Base-by-base conservation (phyloP, 208 protist genomes). In the Leishmania martiniquensis region DNA sequence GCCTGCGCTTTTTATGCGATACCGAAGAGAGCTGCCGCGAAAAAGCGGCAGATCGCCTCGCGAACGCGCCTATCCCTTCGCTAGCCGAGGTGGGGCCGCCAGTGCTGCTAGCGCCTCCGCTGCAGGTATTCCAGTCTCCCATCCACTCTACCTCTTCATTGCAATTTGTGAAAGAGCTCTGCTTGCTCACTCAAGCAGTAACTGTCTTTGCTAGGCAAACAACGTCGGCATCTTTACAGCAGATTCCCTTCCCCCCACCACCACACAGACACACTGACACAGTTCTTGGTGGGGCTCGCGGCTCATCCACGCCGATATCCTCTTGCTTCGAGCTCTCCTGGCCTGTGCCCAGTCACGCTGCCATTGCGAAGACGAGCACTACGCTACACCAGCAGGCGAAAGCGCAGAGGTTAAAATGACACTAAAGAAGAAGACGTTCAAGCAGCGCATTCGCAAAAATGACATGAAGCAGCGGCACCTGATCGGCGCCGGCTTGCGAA, bases 371-470 rank as follows among this genome's bases (percentile, higher is more conserved):
- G 25, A 54, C 52, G 22, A 12, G 7, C 1, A 22, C 22, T 68
- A 25, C 42, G n/a, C 4, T 17, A 6, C 0, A 25, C 22, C 62
- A 29, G 6, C 39, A 13, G 5, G 22, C 37, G 55, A 52, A 44
- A 80, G 29, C 29, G 37, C 70, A 25, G 37, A n/a, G 25, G 0
- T 29, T 42, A 77, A 13, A 5, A 77, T 83, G 78, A 67, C 82
- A 1, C 42, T 77, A 1, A 97, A 95, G 75, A 89, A 87, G 73
- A 90, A 54, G 71, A 95, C 89, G 13, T 93, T 95, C 81, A 95
- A 97, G 85, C 80, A 94, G 82, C 91, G 94, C 60, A 82, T 87
- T 83, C 89, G 83, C 66, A 85, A 85, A 70, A 96, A 92, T 88
- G 91, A 93, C 79, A 86, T 95, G 86, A 92, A 89, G 67, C 76